Conservation (phyloP, 1,284 basidiomycete species). For the Porogramme epimiltina region DNA sequence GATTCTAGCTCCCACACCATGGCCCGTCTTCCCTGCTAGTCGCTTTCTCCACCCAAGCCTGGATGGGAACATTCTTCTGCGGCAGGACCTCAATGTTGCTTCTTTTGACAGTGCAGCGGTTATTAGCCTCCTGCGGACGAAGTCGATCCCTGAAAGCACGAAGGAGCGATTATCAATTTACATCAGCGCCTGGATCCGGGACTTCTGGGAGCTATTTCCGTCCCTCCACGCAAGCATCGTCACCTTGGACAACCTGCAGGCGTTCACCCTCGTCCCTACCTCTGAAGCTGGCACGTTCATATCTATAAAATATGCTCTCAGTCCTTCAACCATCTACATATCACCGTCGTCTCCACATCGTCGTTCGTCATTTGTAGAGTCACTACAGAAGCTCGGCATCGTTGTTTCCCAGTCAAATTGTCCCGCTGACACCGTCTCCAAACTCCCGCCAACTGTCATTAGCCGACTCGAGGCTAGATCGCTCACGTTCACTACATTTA, state of each 20-base stretch:
- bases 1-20: too few species aligned
- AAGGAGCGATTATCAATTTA: too few species aligned
- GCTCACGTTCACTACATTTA: conserved; percentile 1
- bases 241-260: not conserved
- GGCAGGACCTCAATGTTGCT: conserved; percentile 3
- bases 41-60: conserved; percentile 32
- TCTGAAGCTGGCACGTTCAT: not conserved
- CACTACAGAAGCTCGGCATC: conserved; percentile 9
- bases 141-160: not conserved
- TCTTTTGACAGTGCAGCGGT: not conserved
- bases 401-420: too few species aligned
- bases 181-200: not conserved
- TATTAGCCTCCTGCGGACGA: not conserved
- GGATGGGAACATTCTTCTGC: not conserved
- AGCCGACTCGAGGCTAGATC: too few species aligned
- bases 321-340: not conserved
- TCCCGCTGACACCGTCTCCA: too few species aligned
- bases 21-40: conserved; percentile 23
- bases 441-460: too few species aligned
- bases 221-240: not conserved
- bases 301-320: not conserved
- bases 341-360: not conserved
- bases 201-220: not conserved
- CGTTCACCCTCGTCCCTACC: conserved; percentile 8
- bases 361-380: not conserved